A percentile compares a stretch with the other conserved stretches of the same genome.
phyloP scores from a whole-genome alignment of 2,329 filamentous ascomycete genomes.

The Colletotrichum tamarilloi region DNA sequence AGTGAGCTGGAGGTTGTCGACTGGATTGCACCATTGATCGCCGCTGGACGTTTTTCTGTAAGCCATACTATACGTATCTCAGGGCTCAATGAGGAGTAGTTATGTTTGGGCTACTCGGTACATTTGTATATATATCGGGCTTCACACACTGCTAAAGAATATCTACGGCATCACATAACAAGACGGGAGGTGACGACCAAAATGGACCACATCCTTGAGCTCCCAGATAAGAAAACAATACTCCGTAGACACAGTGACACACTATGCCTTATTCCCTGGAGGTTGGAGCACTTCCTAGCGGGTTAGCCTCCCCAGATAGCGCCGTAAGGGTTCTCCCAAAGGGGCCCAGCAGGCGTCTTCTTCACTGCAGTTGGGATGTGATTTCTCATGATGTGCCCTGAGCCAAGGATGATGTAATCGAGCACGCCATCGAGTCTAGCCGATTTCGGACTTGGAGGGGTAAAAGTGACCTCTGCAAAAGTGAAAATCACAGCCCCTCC shows the following conservation, averaged over 20 bases:
- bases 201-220: background rate
- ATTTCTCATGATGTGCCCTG: slow-evolving; percentile 28
- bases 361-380: background rate
- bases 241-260: too few relatives aligned
- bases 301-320: background rate
- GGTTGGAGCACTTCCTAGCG: background rate
- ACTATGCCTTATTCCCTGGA: too few relatives aligned
- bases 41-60: background rate
- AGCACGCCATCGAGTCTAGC: slow-evolving; percentile 33
- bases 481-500: slow-evolving; percentile 25
- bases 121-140: background rate
- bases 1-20: background rate
- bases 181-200: background rate
- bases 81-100: background rate
- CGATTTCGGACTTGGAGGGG: slow-evolving; percentile 27
- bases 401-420: slow-evolving; percentile 36
- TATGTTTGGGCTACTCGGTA: background rate
- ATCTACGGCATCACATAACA: background rate
- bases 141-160: background rate
- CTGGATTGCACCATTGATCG: slow-evolving; percentile 12
- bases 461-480: slow-evolving; percentile 19
- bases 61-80: background rate
- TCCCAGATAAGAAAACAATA: background rate
- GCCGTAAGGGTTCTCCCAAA: background rate
- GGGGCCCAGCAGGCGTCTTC: background rate